Evolutionary conservation across 768 basidiomycete species (phyloP).

Genomic region (Pulveroboletus sp.): DNA sequence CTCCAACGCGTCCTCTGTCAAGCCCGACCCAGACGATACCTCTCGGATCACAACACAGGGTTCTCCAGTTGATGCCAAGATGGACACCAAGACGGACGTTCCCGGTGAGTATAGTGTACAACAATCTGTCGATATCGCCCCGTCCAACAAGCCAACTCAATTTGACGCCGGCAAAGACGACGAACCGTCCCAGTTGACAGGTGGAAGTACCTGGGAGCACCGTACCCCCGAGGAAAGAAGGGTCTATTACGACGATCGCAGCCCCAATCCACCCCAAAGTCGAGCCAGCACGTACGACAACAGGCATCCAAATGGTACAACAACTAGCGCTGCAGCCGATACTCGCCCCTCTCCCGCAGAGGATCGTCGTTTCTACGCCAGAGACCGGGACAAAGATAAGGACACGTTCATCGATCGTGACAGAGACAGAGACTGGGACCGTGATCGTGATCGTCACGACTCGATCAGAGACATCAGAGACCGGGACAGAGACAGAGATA

Average conservation of each 20-base stretch:
- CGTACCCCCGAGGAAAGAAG: conserved; percentile 30
- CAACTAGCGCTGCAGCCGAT: conserved; percentile 2
- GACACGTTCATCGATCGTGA: conserved; percentile 32
- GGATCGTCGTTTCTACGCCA: conserved; percentile 32
- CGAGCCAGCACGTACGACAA: conserved; percentile 10
- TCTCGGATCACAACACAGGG: conserved; percentile 1
- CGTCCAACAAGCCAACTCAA: conserved; percentile 20
- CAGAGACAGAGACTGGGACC: conserved; percentile 31
- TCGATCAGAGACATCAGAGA: conserved; percentile 17
- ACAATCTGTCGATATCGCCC: conserved; percentile 18
- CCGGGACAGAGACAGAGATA: conserved; percentile 32
- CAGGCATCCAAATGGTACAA: conserved; percentile 8
- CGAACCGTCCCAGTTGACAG: conserved; percentile 20
- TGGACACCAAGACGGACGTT: conserved; percentile 13
- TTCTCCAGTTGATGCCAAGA: conserved; percentile 7
- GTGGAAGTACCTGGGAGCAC: conserved; percentile 27
- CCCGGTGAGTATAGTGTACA: conserved; percentile 29
- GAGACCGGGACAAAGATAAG: conserved; percentile 32
- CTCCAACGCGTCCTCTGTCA: conserved; percentile 6
- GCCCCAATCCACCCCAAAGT: conserved; percentile 11
- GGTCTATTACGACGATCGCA: conserved; percentile 23
- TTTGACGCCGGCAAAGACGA: conserved; percentile 29
- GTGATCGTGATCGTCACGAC: conserved; percentile 31
- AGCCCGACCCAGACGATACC: conserved; percentile 10
- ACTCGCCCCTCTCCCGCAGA: conserved; percentile 19